Percentiles rank a stretch among this genome's conserved stretches.
phyloP scores from a whole-genome alignment of 139 green algal species.

The Coelastrella sp. region DNA sequence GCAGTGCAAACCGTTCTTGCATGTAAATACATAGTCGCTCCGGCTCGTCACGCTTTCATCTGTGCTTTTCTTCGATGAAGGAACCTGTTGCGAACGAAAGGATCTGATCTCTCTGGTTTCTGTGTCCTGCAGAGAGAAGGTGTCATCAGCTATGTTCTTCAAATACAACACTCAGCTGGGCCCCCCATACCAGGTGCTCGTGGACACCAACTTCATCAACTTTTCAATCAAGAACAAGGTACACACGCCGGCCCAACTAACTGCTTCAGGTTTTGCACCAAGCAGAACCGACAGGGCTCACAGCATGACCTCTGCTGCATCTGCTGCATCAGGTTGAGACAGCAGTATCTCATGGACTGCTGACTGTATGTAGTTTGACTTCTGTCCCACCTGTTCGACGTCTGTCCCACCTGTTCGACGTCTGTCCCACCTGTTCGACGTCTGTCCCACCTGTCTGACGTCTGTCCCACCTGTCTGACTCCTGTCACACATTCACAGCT shows the following conservation, averaged over 20 bases:
- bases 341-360: background rate
- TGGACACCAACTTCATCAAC: conserved; percentile 99
- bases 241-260: background rate
- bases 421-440: too few species aligned
- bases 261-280: background rate
- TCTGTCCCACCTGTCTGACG: too few species aligned
- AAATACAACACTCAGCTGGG: conserved; percentile 98
- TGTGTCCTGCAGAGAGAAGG: conserved; percentile 78
- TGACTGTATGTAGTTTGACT: too few species aligned
- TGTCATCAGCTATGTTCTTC: conserved; percentile 95
- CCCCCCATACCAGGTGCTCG: conserved; percentile 96
- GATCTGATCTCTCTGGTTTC: background rate
- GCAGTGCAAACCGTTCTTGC: background rate
- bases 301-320: background rate
- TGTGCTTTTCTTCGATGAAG: too few species aligned
- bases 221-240: conserved; percentile 99
- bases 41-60: too few species aligned
- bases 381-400: too few species aligned
- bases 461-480: too few species aligned
- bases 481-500: too few species aligned
- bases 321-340: background rate
- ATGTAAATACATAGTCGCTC: background rate
- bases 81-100: background rate
- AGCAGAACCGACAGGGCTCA: too few species aligned
- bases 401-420: too few species aligned